Base-by-base conservation (phyloP, 2,329 filamentous ascomycete species). In the Fusarium pseudocircinatum region DNA sequence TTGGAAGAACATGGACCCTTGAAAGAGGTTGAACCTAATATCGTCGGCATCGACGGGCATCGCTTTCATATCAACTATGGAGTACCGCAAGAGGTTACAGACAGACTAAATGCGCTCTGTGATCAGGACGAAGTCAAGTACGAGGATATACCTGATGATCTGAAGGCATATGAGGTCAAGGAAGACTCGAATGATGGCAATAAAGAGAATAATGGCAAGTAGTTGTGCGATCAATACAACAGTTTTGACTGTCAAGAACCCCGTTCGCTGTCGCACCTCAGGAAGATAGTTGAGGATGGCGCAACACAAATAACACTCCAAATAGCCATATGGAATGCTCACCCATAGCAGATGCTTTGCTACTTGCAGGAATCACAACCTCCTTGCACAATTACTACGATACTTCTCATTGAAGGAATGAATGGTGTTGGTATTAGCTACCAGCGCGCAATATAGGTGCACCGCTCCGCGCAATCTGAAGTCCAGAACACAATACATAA, bases 161-260 rank as follows among this genome's bases (percentile, higher is more conserved):
- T 47, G 10, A 47, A 47, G 20, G 20, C 6, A 47, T 47, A 47
- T n/a, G 44, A 47, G 26, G 44, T 12, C 14, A 47, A n/a, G 14
- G 44, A 47, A 22, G 26, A n/a, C 7, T 12, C 20, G 14, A 30
- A 30, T 4, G 7, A n/a, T 4, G 4, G 7, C 43, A 46, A 46
- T 22, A 2, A 0, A 22, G 26, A 46, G 43, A 7, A 28, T 3
- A 4, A 18, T 13, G 18, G 26, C 26, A 47, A 47, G 3, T 47
- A 47, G 14, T 30, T 9, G 0, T 28, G 13, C 4, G 26, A 47
- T 47, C 9, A 15, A 47, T 15, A 0, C 6, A 5, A 4, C 2
- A 5, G 4, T 10, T 10, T 22, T 22, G 20, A 15, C 13, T 28
- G 13, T 16, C 9, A 6, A 16, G 30, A 3, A 4, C 26, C 3